These are phyloP conservation scores for Pseudocercospora eumusae DNA, from an alignment of 2,329 filamentous ascomycete species.

Conservation along the genomic window DNA sequence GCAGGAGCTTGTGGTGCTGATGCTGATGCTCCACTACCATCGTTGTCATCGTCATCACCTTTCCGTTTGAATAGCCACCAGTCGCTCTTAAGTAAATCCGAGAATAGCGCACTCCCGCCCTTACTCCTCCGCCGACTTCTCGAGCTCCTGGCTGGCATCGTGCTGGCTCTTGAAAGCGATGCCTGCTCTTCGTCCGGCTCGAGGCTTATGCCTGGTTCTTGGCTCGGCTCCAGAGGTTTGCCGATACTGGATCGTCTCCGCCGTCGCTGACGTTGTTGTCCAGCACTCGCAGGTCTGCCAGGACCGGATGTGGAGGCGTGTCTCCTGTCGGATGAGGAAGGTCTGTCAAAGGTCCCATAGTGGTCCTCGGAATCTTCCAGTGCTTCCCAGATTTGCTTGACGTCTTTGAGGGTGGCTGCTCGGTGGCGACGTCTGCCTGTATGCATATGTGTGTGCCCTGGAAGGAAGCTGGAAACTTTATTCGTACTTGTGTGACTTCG, in stretches of 20 bases:
- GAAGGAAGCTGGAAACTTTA: slow-evolving; percentile 17
- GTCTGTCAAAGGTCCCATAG: slow-evolving; percentile 33
- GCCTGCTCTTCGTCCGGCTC: slow-evolving; percentile 6
- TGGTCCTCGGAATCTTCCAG: slow-evolving; percentile 32
- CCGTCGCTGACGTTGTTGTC: slow-evolving; percentile 20
- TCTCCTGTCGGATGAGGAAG: neutral
- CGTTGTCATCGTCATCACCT: slow-evolving; percentile 21
- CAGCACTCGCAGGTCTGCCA: slow-evolving; percentile 20
- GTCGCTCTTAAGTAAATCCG: slow-evolving; percentile 34
- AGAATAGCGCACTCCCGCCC: slow-evolving; percentile 36
- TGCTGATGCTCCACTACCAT: neutral
- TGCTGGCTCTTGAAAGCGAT: slow-evolving; percentile 24
- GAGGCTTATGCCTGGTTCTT: neutral
- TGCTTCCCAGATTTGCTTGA: slow-evolving; percentile 39
- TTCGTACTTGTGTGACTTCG: slow-evolving; percentile 22
- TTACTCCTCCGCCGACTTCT: slow-evolving; percentile 27
- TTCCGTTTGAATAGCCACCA: slow-evolving; percentile 36
- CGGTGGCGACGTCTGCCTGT: slow-evolving; percentile 33
- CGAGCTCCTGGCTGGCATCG: slow-evolving; percentile 26
- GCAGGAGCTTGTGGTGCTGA: slow-evolving; percentile 10
- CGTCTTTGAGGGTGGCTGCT: slow-evolving; percentile 38
- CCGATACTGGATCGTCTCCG: slow-evolving; percentile 29
- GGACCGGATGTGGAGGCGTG: neutral
- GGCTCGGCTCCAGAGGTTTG: slow-evolving; percentile 18
- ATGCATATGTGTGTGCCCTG: slow-evolving; percentile 21